Conservation (phyloP, 495 filamentous ascomycete genomes). For the Xanthoparmelia taractica region DNA sequence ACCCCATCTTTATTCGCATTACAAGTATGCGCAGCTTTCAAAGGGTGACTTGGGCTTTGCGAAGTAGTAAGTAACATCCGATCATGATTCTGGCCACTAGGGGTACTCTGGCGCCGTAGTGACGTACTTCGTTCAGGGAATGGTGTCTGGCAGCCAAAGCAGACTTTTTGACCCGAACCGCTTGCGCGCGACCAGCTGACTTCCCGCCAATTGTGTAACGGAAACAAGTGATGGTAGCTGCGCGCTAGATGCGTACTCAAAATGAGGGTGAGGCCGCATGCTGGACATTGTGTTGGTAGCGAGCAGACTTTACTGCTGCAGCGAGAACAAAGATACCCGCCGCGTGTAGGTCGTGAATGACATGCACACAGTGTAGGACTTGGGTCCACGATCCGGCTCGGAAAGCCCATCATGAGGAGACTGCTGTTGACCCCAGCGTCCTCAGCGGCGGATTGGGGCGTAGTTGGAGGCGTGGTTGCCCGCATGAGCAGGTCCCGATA, state of each 20-base stretch:
- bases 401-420: constrained; percentile 96
- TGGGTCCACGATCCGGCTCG: constrained; percentile 75
- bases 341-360: constrained; percentile 72
- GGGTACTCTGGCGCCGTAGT: constrained; percentile 16
- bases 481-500: constrained; percentile 83
- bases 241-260: constrained; percentile 91
- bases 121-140: constrained; percentile 45
- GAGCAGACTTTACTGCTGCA: constrained; percentile 86
- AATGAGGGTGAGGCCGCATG: constrained; percentile 86
- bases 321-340: constrained; percentile 87
- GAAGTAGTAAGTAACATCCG: constrained; percentile 21
- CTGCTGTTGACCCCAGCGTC: constrained; percentile 37
- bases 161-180: constrained; percentile 33
- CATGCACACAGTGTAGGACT: constrained; percentile 79
- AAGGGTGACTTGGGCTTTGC: not conserved
- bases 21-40: constrained; percentile 15
- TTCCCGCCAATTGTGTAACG: constrained; percentile 80
- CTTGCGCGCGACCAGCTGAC: constrained; percentile 71
- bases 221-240: constrained; percentile 94
- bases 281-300: constrained; percentile 84
- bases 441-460: constrained; percentile 43
- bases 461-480: constrained; percentile 79
- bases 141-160: constrained; percentile 44
- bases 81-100: constrained; percentile 16
- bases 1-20: constrained; percentile 46